Evolutionary conservation across 169 alveolate species (phyloP).

Genomic region (Plasmodium fragile): DNA sequence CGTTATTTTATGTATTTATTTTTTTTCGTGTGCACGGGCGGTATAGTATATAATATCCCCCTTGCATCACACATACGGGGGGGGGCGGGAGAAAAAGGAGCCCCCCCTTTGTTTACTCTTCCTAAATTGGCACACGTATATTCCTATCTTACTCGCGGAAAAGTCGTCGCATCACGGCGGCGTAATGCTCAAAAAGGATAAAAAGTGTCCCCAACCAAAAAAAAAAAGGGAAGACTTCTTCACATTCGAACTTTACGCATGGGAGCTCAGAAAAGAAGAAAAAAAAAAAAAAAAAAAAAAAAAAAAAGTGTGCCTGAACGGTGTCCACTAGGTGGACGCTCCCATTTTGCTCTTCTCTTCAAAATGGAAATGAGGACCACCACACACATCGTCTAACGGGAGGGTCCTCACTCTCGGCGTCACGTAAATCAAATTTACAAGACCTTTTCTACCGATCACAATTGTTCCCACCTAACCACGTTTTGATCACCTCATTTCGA

Average conservation of each 20-base stretch:
- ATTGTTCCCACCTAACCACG: neutral
- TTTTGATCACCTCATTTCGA: neutral
- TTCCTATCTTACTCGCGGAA: neutral
- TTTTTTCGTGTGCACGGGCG: neutral
- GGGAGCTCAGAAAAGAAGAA: neutral
- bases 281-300: too few species aligned
- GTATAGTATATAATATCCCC: neutral
- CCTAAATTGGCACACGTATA: neutral
- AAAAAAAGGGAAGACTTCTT: neutral
- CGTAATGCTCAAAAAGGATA: neutral
- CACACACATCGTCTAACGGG: neutral
- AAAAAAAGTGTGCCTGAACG: neutral
- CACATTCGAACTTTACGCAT: neutral
- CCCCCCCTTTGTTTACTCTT: too few species aligned
- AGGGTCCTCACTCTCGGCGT: neutral
- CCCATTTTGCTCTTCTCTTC: neutral
- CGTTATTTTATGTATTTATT: too few species aligned
- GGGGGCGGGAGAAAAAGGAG: too few species aligned
- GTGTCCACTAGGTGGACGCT: neutral
- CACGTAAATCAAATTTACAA: neutral
- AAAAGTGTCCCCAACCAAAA: neutral
- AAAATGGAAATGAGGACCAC: neutral
- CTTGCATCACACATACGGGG: neutral
- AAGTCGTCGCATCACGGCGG: neutral
- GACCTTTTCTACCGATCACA: neutral